phyloP scores from a whole-genome alignment of 345 rosid species.

The Corchorus capsularis region DNA sequence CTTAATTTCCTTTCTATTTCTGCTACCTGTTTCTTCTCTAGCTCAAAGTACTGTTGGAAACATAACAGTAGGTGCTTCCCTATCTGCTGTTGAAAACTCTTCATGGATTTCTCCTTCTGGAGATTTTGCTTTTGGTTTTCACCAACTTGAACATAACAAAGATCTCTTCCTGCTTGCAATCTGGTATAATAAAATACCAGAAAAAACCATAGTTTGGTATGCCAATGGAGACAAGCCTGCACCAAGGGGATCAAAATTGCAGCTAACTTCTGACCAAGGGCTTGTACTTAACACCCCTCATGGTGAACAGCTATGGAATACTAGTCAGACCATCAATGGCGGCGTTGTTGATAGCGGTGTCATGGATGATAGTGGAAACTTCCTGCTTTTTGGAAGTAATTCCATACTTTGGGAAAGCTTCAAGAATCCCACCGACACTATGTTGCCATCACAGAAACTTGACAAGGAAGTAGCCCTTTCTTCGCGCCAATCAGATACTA shows the following conservation, averaged over 20 bases:
- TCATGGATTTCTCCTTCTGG: constrained; percentile 35
- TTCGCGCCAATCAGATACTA: constrained; percentile 18
- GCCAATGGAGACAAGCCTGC: constrained; percentile 36
- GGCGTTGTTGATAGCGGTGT: constrained; percentile 19
- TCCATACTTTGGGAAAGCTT: constrained; percentile 33
- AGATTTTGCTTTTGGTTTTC: constrained; percentile 50
- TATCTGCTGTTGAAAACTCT: constrained; percentile 7
- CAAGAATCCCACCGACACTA: constrained; percentile 30
- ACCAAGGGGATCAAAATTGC: constrained; percentile 30
- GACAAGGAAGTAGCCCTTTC: neutral
- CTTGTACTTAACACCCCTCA: constrained; percentile 21
- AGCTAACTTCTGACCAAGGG: constrained; percentile 27
- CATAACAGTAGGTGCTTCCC: neutral
- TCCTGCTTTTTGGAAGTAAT: constrained; percentile 17
- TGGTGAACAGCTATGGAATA: constrained; percentile 26
- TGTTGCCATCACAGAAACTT: constrained; percentile 31
- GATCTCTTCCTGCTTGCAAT: constrained; percentile 32
- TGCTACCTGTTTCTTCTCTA: neutral
- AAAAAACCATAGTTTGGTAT: constrained; percentile 41
- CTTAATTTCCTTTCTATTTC: neutral
- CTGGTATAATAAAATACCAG: constrained; percentile 46
- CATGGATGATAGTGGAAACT: constrained; percentile 39
- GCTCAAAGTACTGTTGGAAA: constrained; percentile 17
- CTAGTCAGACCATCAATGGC: neutral
- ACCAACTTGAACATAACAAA: neutral